These are phyloP conservation scores for Polychytrium aggregatum DNA, from an alignment of 192 early-diverging fungal species.

Conservation along the genomic window DNA sequence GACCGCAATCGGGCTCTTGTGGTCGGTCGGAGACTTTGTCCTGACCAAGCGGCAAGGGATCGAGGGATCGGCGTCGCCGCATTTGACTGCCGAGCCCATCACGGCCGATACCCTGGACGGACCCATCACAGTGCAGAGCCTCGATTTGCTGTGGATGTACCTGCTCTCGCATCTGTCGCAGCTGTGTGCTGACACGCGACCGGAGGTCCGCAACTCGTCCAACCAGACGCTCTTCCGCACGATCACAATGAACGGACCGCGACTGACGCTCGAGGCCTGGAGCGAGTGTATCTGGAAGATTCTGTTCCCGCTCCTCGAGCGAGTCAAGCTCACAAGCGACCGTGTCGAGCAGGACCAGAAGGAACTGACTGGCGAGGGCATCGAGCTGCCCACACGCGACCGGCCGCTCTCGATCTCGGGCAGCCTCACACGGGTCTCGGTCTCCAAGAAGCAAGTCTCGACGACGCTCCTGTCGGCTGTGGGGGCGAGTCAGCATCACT, in stretches of 20 bases:
- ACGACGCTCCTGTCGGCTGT: no score
- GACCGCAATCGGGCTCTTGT: constrained; percentile 82
- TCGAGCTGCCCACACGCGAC: no score
- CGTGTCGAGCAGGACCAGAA: not conserved
- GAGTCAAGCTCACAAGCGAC: constrained; percentile 45
- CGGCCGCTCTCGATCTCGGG: not conserved
- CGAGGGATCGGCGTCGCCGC: constrained; percentile 5
- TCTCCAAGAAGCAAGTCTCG: no score
- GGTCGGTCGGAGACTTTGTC: constrained; percentile 86
- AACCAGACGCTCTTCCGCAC: constrained; percentile 92
- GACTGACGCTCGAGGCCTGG: constrained; percentile 65
- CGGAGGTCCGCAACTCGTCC: constrained; percentile 87
- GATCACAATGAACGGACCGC: constrained; percentile 74
- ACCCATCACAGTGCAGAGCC: constrained; percentile 17
- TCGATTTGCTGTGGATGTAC: constrained; percentile 77
- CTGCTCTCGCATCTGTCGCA: constrained; percentile 71
- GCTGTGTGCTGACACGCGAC: constrained; percentile 71
- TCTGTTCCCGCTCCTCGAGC: constrained; percentile 70
- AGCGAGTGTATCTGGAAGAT: constrained; percentile 76
- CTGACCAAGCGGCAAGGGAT: constrained; percentile 56
- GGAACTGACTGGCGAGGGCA: no score
- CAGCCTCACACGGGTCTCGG: not conserved
- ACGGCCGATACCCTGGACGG: constrained; percentile 2
- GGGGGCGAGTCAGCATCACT: no score
- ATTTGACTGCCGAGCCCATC: not conserved